Base-by-base conservation (phyloP, 441 rosid species). In the Euphorbia schlechtendalii region DNA sequence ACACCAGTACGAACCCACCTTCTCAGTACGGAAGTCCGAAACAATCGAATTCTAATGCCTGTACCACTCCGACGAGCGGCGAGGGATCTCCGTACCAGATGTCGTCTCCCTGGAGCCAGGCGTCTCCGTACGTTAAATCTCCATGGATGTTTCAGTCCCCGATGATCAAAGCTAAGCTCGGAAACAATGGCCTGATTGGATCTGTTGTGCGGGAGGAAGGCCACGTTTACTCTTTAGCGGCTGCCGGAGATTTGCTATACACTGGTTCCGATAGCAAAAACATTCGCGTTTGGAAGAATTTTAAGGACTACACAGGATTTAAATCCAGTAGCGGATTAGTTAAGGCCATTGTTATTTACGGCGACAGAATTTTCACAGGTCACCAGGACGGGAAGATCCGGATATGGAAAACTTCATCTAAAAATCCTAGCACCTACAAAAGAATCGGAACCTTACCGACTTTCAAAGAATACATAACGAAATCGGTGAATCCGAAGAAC, bases 371-470 rank as follows among this genome's bases (percentile, higher is more conserved):
- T n/a, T n/a, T n/a, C n/a, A n/a, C n/a, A n/a, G n/a, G n/a, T n/a
- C n/a, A n/a, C n/a, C n/a, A n/a, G n/a, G 98, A 92, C 55, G 98
- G 98, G 9, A 92, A 87, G 73, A 90, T 90, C 48, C 79, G 98
- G 21, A 84, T 87, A 0, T 92, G 98, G 98, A 88, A 76, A 75
- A 68, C 59, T 55, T 80, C 96, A 0, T 7, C 77, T 1, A 84
- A 78, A 65, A 82, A 75, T 7, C 64, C 83, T 0, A 74, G 73
- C 61, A 12, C 67, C 25, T 77, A 81, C 56, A 84, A 82, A 60
- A 82, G 96, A 17, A 61, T 84, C 0, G 96, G 94, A 1, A 88
- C 86, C 0, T 74, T 90, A 65, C 98, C 98, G 5, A 77, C 79
- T 0, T 69, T 89, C 8, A 78, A 77, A 58, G 94, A 89, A 40